These are phyloP conservation scores for Amoeboaphelidium protococcarum DNA, from an alignment of 371 early-diverging fungal genomes.

Conservation along the genomic window DNA sequence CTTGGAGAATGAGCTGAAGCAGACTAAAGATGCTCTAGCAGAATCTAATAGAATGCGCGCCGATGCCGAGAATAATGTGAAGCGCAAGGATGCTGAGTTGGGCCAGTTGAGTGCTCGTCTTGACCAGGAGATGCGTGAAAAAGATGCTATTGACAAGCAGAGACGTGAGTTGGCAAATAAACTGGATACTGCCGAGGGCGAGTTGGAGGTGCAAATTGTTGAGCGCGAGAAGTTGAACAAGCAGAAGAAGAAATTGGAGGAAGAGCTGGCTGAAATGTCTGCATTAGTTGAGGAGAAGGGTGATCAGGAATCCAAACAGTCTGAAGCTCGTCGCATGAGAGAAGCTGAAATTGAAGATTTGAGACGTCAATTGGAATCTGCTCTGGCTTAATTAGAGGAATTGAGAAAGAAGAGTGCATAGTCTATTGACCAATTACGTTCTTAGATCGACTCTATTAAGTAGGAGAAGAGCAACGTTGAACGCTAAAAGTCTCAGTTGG, in stretches of 20 bases:
- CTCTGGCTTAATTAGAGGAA: conserved; percentile 31
- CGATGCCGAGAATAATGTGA: conserved; percentile 12
- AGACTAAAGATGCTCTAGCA: conserved; percentile 2
- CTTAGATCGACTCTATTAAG: conserved; percentile 27
- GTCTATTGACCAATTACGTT: conserved; percentile 20
- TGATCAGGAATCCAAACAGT: conserved; percentile 35
- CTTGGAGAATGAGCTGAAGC: conserved; percentile 9
- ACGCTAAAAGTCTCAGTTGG: conserved; percentile 16
- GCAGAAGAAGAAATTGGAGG: conserved; percentile 24
- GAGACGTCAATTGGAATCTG: conserved; percentile 23
- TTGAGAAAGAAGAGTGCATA: conserved; percentile 18
- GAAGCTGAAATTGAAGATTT: conserved; percentile 39
- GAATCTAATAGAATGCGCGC: conserved; percentile 13
- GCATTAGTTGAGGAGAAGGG: conserved; percentile 40
- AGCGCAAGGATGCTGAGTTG: conserved; percentile 16
- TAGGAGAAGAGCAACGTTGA: conserved; percentile 28
- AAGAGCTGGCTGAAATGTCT: conserved; percentile 27
- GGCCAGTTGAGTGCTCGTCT: conserved; percentile 15
- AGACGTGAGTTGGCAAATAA: conserved; percentile 27
- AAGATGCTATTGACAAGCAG: conserved; percentile 24
- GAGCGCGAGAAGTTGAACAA: conserved; percentile 28
- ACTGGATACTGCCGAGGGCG: conserved; percentile 27
- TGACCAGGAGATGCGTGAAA: conserved; percentile 15
- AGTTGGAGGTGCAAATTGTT: conserved; percentile 25
- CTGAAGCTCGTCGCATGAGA: conserved; percentile 35